Conservation (phyloP, 805 yeast genomes). For the Candida nemodendra region DNA sequence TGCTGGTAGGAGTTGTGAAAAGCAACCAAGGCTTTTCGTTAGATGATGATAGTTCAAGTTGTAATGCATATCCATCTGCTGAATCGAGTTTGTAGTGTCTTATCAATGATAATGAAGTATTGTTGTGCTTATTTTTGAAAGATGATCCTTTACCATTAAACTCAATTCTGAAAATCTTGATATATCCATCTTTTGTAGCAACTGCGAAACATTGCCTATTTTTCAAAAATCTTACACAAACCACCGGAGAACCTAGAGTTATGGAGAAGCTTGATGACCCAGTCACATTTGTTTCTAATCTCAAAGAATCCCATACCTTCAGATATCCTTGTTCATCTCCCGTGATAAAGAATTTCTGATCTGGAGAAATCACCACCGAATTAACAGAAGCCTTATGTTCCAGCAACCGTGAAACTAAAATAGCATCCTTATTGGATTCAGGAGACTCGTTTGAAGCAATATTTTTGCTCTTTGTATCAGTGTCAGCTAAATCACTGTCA, state of each 20-base stretch:
- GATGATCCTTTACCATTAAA: conserved; percentile 19
- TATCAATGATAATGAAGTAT: conserved; percentile 30
- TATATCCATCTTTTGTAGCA: conserved; percentile 45
- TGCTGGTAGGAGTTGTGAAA: conserved; percentile 51
- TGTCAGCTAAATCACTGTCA: conserved; percentile 1
- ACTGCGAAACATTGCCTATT: conserved; percentile 60
- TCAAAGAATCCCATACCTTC: conserved; percentile 73
- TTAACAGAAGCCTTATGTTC: conserved; percentile 63
- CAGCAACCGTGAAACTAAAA: conserved; percentile 58
- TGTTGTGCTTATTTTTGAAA: conserved; percentile 12
- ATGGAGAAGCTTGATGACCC: conserved; percentile 47
- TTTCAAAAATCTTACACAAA: conserved; percentile 48
- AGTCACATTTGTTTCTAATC: conserved; percentile 60
- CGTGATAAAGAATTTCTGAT: conserved; percentile 65
- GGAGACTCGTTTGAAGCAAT: neutral
- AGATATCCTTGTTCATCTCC: conserved; percentile 75
- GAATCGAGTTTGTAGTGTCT: conserved; percentile 40
- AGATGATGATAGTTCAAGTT: conserved; percentile 40
- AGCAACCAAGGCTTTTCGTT: conserved; percentile 44
- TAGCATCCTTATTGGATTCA: conserved; percentile 36
- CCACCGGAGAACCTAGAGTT: conserved; percentile 49
- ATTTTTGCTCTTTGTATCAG: neutral
- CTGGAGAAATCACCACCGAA: conserved; percentile 57
- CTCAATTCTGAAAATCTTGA: conserved; percentile 42
- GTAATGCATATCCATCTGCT: conserved; percentile 40